phyloP scores from a whole-genome alignment of 116 monocot genomes.

The Trichopus zeylanicus region DNA sequence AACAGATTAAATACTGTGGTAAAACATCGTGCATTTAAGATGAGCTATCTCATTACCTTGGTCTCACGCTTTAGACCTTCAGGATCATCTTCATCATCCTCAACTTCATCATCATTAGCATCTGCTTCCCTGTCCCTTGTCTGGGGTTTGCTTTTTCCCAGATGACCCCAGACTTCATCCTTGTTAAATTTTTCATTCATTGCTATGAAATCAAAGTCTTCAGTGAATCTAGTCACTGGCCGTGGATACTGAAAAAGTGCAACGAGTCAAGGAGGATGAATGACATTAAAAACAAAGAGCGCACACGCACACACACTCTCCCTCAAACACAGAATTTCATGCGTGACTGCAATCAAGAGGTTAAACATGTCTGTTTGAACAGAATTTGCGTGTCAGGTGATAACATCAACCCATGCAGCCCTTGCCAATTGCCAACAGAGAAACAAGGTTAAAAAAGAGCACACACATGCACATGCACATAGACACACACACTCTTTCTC shows the following conservation, averaged over 20 bases:
- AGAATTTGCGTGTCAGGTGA: too few species aligned
- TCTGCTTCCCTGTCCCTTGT: slow-evolving; percentile 23
- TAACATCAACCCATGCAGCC: too few species aligned
- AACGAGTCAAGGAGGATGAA: neutral
- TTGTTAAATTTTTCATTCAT: slow-evolving; percentile 92
- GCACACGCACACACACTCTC: too few species aligned
- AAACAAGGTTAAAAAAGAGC: too few species aligned
- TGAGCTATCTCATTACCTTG: slow-evolving; percentile 19
- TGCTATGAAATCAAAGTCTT: slow-evolving; percentile 76
- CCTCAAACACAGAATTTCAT: too few species aligned
- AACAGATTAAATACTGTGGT: neutral
- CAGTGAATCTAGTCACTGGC: slow-evolving; percentile 44
- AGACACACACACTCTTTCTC: too few species aligned
- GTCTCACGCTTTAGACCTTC: slow-evolving; percentile 14
- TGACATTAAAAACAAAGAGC: too few species aligned
- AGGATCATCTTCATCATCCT: slow-evolving; percentile 23
- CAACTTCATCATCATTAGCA: slow-evolving; percentile 26
- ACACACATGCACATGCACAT: too few species aligned
- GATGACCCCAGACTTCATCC: slow-evolving; percentile 84
- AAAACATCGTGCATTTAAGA: neutral
- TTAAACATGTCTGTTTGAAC: too few species aligned
- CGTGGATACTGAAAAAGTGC: slow-evolving; percentile 44
- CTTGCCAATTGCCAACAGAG: too few species aligned
- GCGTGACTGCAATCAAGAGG: too few species aligned
- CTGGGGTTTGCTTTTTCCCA: slow-evolving; percentile 49